Conservation (phyloP, 2,329 filamentous ascomycete species). For the Monosporascus sp. region DNA sequence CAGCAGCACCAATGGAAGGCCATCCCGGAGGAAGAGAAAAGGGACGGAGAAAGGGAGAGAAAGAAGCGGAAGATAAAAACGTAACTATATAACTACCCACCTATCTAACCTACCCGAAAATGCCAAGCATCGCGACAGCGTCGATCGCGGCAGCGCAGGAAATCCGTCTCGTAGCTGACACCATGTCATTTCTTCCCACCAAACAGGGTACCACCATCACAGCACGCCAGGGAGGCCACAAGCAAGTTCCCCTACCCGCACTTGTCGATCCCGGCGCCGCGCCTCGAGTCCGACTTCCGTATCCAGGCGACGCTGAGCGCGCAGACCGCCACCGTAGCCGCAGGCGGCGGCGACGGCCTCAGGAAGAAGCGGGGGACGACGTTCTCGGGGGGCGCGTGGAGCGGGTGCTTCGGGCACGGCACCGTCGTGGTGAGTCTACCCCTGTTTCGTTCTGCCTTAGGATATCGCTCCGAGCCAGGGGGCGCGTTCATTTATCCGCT, state of each 20-base stretch:
- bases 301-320: constrained; percentile 20
- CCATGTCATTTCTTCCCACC: too few relatives aligned
- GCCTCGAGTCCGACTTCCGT: constrained; percentile 22
- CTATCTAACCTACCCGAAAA: too few relatives aligned
- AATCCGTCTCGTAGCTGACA: too few relatives aligned
- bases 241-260: constrained; percentile 16
- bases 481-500: neutral
- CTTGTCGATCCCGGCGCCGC: constrained; percentile 18
- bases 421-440: constrained; percentile 16
- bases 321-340: constrained; percentile 19
- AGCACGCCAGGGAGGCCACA: constrained; percentile 5
- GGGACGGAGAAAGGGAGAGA: too few relatives aligned
- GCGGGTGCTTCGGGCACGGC: constrained; percentile 21
- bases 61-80: too few relatives aligned
- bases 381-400: constrained; percentile 21
- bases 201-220: neutral
- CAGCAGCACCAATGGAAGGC: too few relatives aligned
- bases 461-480: neutral
- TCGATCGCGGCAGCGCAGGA: too few relatives aligned
- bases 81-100: too few relatives aligned
- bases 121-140: too few relatives aligned
- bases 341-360: constrained; percentile 7
- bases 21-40: too few relatives aligned
- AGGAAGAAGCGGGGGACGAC: constrained; percentile 20
- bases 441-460: too few relatives aligned